These are phyloP conservation scores for Iberis amara DNA, from an alignment of 441 rosid genomes.

Conservation along the genomic window DNA sequence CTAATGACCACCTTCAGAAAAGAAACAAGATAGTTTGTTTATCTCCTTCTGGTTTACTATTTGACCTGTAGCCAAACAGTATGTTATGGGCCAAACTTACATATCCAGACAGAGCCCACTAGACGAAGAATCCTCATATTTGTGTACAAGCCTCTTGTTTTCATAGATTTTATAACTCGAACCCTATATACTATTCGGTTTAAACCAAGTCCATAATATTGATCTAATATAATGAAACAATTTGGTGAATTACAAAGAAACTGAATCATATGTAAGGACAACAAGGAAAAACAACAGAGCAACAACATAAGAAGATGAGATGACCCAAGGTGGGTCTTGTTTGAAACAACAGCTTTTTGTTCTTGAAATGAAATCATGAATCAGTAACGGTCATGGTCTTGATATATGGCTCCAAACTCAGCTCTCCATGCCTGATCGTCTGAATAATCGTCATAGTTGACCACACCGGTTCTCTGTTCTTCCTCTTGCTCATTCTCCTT, in stretches of 20 bases:
- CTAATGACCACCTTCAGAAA: slow-evolving; percentile 12
- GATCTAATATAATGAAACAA: not conserved
- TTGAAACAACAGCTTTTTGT: slow-evolving; percentile 14
- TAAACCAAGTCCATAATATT: not conserved
- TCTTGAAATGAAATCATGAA: slow-evolving; percentile 6
- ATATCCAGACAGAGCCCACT: not conserved
- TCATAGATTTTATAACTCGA: not conserved
- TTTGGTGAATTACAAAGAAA: slow-evolving; percentile 5
- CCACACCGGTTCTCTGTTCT: slow-evolving; percentile 21
- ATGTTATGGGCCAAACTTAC: not conserved
- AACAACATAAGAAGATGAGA: slow-evolving; percentile 4
- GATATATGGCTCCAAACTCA: slow-evolving; percentile 88
- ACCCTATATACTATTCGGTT: not conserved
- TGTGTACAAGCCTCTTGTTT: not conserved
- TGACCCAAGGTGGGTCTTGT: slow-evolving; percentile 31
- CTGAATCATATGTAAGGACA: slow-evolving; percentile 18
- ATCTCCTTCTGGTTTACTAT: not conserved
- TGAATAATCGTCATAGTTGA: slow-evolving; percentile 29
- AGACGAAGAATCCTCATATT: not conserved
- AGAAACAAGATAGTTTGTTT: not conserved
- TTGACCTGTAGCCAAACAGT: slow-evolving; percentile 21
- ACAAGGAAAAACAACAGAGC: not conserved
- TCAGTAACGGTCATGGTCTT: slow-evolving; percentile 47
- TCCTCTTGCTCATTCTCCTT: slow-evolving; percentile 36
- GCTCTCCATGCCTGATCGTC: slow-evolving; percentile 79